These are phyloP conservation scores for Fusarium cicatricum DNA, from an alignment of 2,329 filamentous ascomycete genomes.

Conservation along the genomic window DNA sequence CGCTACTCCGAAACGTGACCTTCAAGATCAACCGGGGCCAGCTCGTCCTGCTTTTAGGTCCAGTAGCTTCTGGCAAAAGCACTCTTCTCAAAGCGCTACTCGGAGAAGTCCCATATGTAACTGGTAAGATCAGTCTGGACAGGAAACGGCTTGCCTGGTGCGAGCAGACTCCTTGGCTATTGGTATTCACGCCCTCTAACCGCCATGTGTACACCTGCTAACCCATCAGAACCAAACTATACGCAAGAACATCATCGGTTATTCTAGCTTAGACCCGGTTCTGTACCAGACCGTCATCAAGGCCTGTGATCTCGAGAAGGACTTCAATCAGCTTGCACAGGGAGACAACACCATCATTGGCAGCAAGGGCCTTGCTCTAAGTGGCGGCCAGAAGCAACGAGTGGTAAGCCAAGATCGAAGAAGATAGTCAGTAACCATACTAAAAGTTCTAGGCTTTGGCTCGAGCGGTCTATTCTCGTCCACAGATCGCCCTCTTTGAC, in stretches of 20 bases:
- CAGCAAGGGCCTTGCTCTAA: slow-evolving; percentile 55
- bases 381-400: slow-evolving; percentile 57
- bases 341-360: slow-evolving; percentile 53
- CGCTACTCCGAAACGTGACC: slow-evolving; percentile 44
- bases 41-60: slow-evolving; percentile 53
- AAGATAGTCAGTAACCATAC: neutral
- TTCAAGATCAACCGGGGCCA: slow-evolving; percentile 43
- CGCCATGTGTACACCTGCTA: neutral
- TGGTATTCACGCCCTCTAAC: slow-evolving; percentile 22
- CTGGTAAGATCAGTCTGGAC: slow-evolving; percentile 31
- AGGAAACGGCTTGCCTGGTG: slow-evolving; percentile 41
- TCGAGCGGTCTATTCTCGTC: slow-evolving; percentile 49
- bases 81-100: slow-evolving; percentile 53
- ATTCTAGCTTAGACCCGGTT: slow-evolving; percentile 36
- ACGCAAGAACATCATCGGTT: slow-evolving; percentile 48
- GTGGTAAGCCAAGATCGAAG: slow-evolving; percentile 39
- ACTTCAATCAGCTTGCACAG: slow-evolving; percentile 44
- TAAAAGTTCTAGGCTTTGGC: slow-evolving; percentile 46
- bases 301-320: slow-evolving; percentile 46
- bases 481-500: slow-evolving; percentile 46
- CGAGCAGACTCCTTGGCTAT: slow-evolving; percentile 48
- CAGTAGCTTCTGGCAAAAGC: slow-evolving; percentile 56
- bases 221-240: slow-evolving; percentile 44
- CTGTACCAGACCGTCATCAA: slow-evolving; percentile 40
- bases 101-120: slow-evolving; percentile 40